phyloP scores from a whole-genome alignment of 768 basidiomycete genomes.

The Leccinum variicolor region DNA sequence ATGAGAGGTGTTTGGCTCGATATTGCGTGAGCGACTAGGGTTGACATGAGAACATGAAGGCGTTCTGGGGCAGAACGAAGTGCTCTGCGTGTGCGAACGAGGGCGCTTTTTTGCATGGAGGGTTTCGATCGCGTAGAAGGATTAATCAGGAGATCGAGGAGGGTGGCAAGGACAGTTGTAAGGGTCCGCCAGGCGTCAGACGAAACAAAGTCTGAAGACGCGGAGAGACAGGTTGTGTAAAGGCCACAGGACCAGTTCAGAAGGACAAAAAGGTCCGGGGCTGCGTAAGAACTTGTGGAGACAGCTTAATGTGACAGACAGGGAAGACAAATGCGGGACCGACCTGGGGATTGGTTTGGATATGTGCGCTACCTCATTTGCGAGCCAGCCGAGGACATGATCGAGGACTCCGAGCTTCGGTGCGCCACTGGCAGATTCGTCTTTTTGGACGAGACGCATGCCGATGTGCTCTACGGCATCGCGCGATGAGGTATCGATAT shows the following conservation, averaged over 20 bases:
- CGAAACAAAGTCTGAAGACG: conserved; percentile 42
- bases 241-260: conserved; percentile 68
- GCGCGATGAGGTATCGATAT: conserved; percentile 68
- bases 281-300: conserved; percentile 46
- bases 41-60: conserved; percentile 49
- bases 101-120: conserved; percentile 56
- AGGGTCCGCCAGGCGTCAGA: conserved; percentile 52
- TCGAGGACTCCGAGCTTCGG: conserved; percentile 59
- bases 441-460: conserved; percentile 59
- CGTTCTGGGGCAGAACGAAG: conserved; percentile 58
- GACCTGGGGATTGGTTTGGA: conserved; percentile 58
- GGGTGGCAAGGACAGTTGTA: conserved; percentile 51
- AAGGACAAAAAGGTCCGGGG: conserved; percentile 63
- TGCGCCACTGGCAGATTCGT: conserved; percentile 45
- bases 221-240: conserved; percentile 49
- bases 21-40: conserved; percentile 51
- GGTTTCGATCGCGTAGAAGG: conserved; percentile 51
- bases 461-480: conserved; percentile 69
- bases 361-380: conserved; percentile 59
- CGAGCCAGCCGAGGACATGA: conserved; percentile 74
- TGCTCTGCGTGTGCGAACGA: conserved; percentile 62
- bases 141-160: conserved; percentile 58
- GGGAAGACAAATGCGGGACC: conserved; percentile 20
- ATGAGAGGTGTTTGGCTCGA: conserved; percentile 40
- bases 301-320: background rate